Percentiles rank a stretch among this genome's conserved stretches.
phyloP scores from a whole-genome alignment of 2,329 filamentous ascomycete genomes.

The Trichoderma lentiforme region DNA sequence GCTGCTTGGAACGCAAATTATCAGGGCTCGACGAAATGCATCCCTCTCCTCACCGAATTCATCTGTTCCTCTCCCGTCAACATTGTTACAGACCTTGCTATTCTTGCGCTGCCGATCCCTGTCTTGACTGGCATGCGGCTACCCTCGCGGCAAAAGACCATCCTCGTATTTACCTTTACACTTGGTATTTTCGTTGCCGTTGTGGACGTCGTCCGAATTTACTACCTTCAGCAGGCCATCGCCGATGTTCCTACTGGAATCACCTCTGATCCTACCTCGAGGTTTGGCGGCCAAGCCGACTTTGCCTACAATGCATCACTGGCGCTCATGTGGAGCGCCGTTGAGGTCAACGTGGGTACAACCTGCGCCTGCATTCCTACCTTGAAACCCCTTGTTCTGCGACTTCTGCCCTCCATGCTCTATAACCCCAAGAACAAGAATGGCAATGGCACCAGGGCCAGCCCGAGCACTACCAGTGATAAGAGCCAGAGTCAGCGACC shows the following conservation, averaged over 20 bases:
- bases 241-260: conserved; percentile 37
- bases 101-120: conserved; percentile 83
- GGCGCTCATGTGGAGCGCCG: conserved; percentile 89
- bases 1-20: conserved; percentile 59
- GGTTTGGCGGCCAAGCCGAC: conserved; percentile 51
- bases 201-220: conserved; percentile 85
- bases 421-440: conserved; percentile 48
- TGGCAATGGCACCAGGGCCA: conserved; percentile 29
- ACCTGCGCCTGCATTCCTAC: conserved; percentile 91
- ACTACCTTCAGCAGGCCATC: conserved; percentile 77
- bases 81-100: conserved; percentile 84
- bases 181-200: conserved; percentile 84
- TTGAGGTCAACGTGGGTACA: conserved; percentile 88
- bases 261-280: conserved; percentile 38
- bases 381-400: conserved; percentile 77
- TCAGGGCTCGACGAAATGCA: conserved; percentile 41
- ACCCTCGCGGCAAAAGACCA: conserved; percentile 80
- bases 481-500: conserved; percentile 33
- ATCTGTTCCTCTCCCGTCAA: conserved; percentile 83
- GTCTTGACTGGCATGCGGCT: conserved; percentile 83
- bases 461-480: conserved; percentile 25
- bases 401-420: conserved; percentile 55
- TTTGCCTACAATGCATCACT: conserved; percentile 74
- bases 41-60: conserved; percentile 60
- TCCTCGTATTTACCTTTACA: conserved; percentile 80